Conservation (phyloP, 495 filamentous ascomycete species). For the Podospora anserina region DNA sequence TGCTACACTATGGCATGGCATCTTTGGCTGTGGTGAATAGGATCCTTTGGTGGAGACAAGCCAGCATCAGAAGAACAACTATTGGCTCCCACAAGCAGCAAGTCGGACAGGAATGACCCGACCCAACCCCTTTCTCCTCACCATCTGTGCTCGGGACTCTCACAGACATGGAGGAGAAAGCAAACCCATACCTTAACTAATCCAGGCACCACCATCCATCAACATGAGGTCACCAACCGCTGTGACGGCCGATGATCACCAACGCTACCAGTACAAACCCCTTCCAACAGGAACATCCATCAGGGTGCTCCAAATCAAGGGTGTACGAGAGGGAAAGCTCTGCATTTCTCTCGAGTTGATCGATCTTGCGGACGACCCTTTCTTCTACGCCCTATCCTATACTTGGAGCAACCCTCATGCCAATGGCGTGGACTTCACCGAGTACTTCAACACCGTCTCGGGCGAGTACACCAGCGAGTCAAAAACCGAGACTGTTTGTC, state of each 20-base stretch:
- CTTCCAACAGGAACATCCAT: not conserved
- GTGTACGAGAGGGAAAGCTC: not conserved
- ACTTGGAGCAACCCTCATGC: slow-evolving; percentile 18
- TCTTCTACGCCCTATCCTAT: slow-evolving; percentile 9
- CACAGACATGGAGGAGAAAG: not conserved
- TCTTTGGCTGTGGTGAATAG: no score
- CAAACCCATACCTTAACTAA: not conserved
- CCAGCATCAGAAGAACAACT: not conserved
- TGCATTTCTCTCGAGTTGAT: not conserved
- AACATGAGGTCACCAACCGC: not conserved
- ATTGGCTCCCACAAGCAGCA: not conserved
- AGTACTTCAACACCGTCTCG: slow-evolving; percentile 12
- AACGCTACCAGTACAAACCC: not conserved
- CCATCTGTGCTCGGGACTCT: not conserved
- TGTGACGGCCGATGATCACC: not conserved
- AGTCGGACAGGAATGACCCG: not conserved
- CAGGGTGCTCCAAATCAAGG: not conserved
- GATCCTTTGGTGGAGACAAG: not conserved
- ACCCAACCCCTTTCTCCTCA: not conserved
- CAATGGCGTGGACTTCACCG: slow-evolving; percentile 16
- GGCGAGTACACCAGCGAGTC: slow-evolving; percentile 9
- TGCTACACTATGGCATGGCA: not conserved
- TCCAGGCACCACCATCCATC: not conserved
- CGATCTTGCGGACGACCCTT: not conserved
- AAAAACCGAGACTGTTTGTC: not conserved